Evolutionary conservation across 345 rosid genomes (phyloP).

Genomic region (Populus deltoides): DNA sequence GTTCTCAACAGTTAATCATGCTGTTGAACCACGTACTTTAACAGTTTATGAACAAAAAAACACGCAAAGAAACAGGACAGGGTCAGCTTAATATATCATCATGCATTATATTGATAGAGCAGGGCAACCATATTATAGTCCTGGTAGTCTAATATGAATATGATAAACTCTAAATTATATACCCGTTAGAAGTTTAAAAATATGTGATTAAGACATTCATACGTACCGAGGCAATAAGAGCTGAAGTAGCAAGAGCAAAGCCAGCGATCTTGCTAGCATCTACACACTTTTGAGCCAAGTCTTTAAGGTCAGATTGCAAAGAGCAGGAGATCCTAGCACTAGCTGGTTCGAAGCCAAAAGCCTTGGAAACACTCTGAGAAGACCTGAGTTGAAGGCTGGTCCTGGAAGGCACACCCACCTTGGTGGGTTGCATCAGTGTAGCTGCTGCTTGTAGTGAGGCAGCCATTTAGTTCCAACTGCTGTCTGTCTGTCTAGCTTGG

Average conservation of each 20-base stretch:
- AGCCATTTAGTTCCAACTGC: conserved; percentile 45
- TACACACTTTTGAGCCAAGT: conserved; percentile 60
- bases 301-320: conserved; percentile 60
- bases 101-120: too few species aligned
- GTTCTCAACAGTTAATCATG: neutral
- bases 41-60: too few species aligned
- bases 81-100: neutral
- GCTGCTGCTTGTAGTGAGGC: conserved; percentile 89
- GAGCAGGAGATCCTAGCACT: conserved; percentile 71
- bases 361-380: conserved; percentile 44
- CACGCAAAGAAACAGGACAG: neutral
- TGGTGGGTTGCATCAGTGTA: conserved; percentile 75
- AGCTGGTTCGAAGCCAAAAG: conserved; percentile 56
- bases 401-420: conserved; percentile 46
- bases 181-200: neutral
- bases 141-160: neutral
- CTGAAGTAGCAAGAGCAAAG: conserved; percentile 90
- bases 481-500: neutral
- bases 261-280: conserved; percentile 82
- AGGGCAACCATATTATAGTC: too few species aligned
- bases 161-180: neutral
- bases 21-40: neutral
- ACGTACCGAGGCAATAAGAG: conserved; percentile 85
- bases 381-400: conserved; percentile 45
- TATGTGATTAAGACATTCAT: neutral